Conservation (phyloP, 1,284 basidiomycete species). For the Boletus sp. region DNA sequence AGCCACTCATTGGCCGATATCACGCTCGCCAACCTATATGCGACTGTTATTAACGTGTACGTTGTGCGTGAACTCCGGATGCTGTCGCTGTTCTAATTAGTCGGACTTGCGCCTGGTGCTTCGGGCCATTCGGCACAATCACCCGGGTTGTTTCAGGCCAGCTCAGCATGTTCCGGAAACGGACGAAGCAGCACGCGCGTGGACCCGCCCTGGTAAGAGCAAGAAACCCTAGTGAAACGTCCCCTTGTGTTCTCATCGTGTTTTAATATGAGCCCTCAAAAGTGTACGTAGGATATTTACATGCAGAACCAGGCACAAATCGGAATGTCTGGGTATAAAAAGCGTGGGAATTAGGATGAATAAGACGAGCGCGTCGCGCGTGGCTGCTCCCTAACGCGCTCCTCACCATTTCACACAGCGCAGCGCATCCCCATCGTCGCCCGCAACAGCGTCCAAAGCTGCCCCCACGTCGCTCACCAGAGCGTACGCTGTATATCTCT, state of each 20-base stretch:
- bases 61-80: slow-evolving; percentile 25
- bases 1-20: slow-evolving; percentile 9
- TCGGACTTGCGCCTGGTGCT: slow-evolving; percentile 23
- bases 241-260: slow-evolving; percentile 14
- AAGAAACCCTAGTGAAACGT: slow-evolving; percentile 1
- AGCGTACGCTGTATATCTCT: slow-evolving; percentile 10
- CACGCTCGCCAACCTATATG: slow-evolving; percentile 7
- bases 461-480: slow-evolving; percentile 4
- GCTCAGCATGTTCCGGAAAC: slow-evolving; percentile 2
- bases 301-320: slow-evolving; percentile 21
- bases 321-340: slow-evolving; percentile 23
- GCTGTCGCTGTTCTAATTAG: slow-evolving; percentile 23
- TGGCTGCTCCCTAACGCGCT: slow-evolving; percentile 42
- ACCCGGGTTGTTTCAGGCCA: slow-evolving; percentile 19
- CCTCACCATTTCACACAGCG: slow-evolving; percentile 35
- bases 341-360: slow-evolving; percentile 36
- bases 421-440: slow-evolving; percentile 35
- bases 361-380: slow-evolving; percentile 49
- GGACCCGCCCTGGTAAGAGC: slow-evolving; percentile 5
- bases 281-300: slow-evolving; percentile 17
- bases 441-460: slow-evolving; percentile 23
- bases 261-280: slow-evolving; percentile 11
- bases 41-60: slow-evolving; percentile 17
- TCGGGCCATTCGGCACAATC: slow-evolving; percentile 16
- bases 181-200: not conserved